Base-by-base conservation (phyloP, 2,329 filamentous ascomycete species). In the Colletotrichum falcatum region DNA sequence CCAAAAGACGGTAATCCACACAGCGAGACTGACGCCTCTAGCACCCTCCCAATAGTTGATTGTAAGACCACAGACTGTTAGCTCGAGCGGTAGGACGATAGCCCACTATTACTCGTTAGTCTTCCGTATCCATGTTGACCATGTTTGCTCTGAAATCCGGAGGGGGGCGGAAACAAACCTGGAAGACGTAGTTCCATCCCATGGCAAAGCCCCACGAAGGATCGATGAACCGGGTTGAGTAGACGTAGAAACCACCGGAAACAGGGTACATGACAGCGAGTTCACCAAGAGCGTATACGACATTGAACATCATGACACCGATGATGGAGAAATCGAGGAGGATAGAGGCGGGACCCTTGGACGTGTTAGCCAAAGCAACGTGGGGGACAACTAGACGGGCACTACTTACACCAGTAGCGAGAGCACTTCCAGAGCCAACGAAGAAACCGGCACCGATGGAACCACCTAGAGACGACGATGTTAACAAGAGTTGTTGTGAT, bases 371-470 rank as follows among this genome's bases (percentile, higher is more conserved):
- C 33, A 49, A 12, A 1, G 30, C 30, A n/a, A 26, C n/a, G n/a
- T n/a, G n/a, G 6, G 53, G 3, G 5, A 16, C 1, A 28, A n/a
- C 68, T 61, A 59, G 20, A 59, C n/a, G 16, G 1, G 39, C n/a
- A n/a, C 11, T 18, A 77, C 81, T 73, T 79, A 83, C 82, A 78
- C 86, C 86, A 30, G 76, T 83, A 71, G 74, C 72, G 16, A 89
- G 80, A 65, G 86, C 86, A 72, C 81, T 77, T 70, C 87, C 87
- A 14, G 86, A 87, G 75, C 88, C 87, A 72, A 90, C 88, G 78
- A 89, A 90, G 82, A 90, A 88, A 79, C 88, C 88, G 71, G 88
- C 87, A 76, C 88, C 88, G 55, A 90, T 90, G 30, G 86, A 87
- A 20, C 66, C 65, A 51, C 66, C 66, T 69, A 33, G 23, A 14